Percentiles rank a stretch among this genome's conserved stretches.
phyloP scores from a whole-genome alignment of 352 stramenopile genomes.

The Globisporangium recalcitrans region DNA sequence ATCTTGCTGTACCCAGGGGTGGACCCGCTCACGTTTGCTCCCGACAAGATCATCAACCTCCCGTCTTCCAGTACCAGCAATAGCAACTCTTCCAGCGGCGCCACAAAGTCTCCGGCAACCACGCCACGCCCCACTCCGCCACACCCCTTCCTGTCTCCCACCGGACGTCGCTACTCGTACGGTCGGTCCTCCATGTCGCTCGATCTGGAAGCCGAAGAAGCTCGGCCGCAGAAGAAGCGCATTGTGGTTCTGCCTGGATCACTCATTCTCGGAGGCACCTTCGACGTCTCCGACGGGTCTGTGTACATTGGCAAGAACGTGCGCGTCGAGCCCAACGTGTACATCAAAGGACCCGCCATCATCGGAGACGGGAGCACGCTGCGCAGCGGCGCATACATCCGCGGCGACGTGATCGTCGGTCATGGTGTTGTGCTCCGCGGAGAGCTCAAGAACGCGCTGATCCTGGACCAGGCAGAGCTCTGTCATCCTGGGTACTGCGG shows the following conservation, averaged over 20 bases:
- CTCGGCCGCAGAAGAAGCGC: slow-evolving; percentile 24
- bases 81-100: neutral
- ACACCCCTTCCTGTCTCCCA: slow-evolving; percentile 10
- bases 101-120: neutral
- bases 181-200: slow-evolving; percentile 26
- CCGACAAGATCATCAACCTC: slow-evolving; percentile 59
- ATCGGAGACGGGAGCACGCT: slow-evolving; percentile 58
- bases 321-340: slow-evolving; percentile 60
- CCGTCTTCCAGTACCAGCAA: slow-evolving; percentile 10
- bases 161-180: slow-evolving; percentile 20
- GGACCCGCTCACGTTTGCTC: slow-evolving; percentile 37
- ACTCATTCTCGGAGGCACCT: slow-evolving; percentile 49
- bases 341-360: slow-evolving; percentile 71
- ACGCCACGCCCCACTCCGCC: slow-evolving; percentile 3
- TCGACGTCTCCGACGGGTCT: slow-evolving; percentile 67
- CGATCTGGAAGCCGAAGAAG: slow-evolving; percentile 20
- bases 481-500: slow-evolving; percentile 72
- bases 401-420: slow-evolving; percentile 61
- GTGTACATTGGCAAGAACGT: slow-evolving; percentile 59
- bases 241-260: slow-evolving; percentile 46
- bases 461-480: slow-evolving; percentile 69
- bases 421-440: slow-evolving; percentile 55
- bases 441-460: slow-evolving; percentile 68
- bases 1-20: slow-evolving; percentile 54
- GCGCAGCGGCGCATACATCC: slow-evolving; percentile 61